Percentiles rank a stretch among this genome's conserved stretches.
phyloP scores from a whole-genome alignment of 2,329 filamentous ascomycete species.

The Epichloe uncinata region DNA sequence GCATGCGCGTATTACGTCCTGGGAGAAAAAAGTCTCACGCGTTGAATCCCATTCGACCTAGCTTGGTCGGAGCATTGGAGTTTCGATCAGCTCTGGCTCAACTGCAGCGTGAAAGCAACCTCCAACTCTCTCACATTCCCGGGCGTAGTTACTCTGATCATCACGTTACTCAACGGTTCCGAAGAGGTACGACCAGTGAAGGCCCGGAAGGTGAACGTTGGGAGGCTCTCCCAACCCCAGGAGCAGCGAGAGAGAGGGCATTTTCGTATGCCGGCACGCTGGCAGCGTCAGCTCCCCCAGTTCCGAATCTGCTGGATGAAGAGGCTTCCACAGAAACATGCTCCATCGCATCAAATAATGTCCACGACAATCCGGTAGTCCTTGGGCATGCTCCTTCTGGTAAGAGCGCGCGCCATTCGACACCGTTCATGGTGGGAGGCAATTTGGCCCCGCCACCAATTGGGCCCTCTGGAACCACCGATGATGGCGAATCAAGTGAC shows the following conservation, averaged over 20 bases:
- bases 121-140: slow-evolving; percentile 56
- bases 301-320: not conserved
- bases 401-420: slow-evolving; percentile 3
- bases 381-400: slow-evolving; percentile 8
- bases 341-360: not conserved
- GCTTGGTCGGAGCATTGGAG: slow-evolving; percentile 83
- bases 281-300: not conserved
- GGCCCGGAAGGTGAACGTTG: slow-evolving; percentile 9
- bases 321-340: not conserved
- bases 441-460: slow-evolving; percentile 29
- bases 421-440: slow-evolving; percentile 24
- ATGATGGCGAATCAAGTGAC: not conserved
- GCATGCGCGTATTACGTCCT: slow-evolving; percentile 77
- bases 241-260: slow-evolving; percentile 9
- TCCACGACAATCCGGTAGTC: not conserved
- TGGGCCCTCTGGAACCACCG: slow-evolving; percentile 9
- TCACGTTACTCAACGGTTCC: slow-evolving; percentile 12
- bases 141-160: slow-evolving; percentile 39
- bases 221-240: slow-evolving; percentile 3
- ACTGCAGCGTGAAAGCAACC: slow-evolving; percentile 67
- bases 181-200: slow-evolving; percentile 17
- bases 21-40: slow-evolving; percentile 45
- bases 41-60: slow-evolving; percentile 78
- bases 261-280: slow-evolving; percentile 7
- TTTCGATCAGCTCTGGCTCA: slow-evolving; percentile 87